Evolutionary conservation across 2,329 filamentous ascomycete species (phyloP).

Genomic region (Leptographium wingfieldii): DNA sequence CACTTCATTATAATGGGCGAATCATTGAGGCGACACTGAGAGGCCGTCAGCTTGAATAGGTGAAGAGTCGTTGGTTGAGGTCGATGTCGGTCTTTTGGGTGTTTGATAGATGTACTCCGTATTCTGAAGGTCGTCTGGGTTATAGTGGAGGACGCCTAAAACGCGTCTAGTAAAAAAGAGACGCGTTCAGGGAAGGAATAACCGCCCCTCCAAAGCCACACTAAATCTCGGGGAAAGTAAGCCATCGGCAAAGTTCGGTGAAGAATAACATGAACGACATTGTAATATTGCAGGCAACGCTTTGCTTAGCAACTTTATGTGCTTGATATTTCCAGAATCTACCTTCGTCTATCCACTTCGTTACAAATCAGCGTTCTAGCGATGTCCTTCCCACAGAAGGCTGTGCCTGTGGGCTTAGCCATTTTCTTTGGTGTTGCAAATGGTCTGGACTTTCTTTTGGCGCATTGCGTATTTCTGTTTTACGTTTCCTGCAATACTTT

Average conservation of each 20-base stretch:
- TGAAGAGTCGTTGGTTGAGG: not conserved
- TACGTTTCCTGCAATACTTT: not conserved
- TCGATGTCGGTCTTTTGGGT: not conserved
- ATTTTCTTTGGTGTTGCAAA: constrained; percentile 20
- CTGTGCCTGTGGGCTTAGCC: constrained; percentile 16
- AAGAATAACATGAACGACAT: not conserved
- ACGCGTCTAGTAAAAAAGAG: not conserved
- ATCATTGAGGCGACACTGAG: not conserved
- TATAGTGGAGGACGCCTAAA: not conserved
- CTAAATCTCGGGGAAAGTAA: not conserved
- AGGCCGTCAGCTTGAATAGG: not conserved
- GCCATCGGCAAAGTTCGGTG: not conserved
- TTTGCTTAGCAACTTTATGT: not conserved
- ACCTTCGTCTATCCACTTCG: not conserved
- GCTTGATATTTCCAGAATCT: not conserved
- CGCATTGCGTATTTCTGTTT: not conserved
- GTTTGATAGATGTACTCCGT: too few relatives aligned
- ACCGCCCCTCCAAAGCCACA: not conserved
- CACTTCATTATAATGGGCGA: constrained; percentile 17
- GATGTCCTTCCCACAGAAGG: constrained; percentile 10
- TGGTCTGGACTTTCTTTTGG: constrained; percentile 11
- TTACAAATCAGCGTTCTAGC: not conserved
- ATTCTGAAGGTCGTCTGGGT: not conserved
- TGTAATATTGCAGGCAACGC: not conserved
- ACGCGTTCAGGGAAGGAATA: not conserved